Base-by-base conservation (phyloP, 345 rosid species). In the Murraya paniculata region DNA sequence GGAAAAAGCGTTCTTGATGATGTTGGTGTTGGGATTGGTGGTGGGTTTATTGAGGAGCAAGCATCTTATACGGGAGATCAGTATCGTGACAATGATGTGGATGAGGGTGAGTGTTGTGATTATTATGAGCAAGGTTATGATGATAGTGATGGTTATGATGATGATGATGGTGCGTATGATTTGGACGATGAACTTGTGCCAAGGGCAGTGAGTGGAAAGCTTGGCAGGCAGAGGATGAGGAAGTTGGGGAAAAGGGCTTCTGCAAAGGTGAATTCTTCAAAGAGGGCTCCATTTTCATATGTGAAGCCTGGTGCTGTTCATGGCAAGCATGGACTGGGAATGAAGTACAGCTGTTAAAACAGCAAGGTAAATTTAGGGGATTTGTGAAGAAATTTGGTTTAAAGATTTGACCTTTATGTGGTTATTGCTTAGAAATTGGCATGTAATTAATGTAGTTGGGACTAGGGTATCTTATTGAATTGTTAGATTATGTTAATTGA, bases 321-420 rank as follows among this genome's bases (percentile, higher is more conserved):
- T 72, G 90, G 91, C 2, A 89, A 91, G 83, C 87, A 89, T 74
- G 88, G 89, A 18, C 61, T 86, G 64, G 91, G 90, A 25, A 60
- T 85, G 67, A 89, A 83, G 67, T 74, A 73, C 84, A 72, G 78
- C 41, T 68, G 64, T 19, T 78, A 68, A 36, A 30, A 14, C n/a
- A 22, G 2, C 4, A 48, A 21, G 75, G 64, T 72, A 72, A 56
- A 33, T 33, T 45, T 58, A 2, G 33, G 41, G 59, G 36, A 25
- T 66, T 68, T 64, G 50, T 30, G 68, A 19, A 39, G 64, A 61
- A 31, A 21, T 41, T 30, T 35, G 58, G 21, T 64, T 53, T 24
- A 64, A 69, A 77, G 64, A 68, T 69, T 18, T 77, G 76, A 39
- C 31, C 68, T 28, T 48, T 50, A 68, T 30, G 6, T 66, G 64